Evolutionary conservation across 345 rosid species (phyloP), one percentile per base, ranked within the genome.

Genomic region (Rhodamnia argentea): DNA sequence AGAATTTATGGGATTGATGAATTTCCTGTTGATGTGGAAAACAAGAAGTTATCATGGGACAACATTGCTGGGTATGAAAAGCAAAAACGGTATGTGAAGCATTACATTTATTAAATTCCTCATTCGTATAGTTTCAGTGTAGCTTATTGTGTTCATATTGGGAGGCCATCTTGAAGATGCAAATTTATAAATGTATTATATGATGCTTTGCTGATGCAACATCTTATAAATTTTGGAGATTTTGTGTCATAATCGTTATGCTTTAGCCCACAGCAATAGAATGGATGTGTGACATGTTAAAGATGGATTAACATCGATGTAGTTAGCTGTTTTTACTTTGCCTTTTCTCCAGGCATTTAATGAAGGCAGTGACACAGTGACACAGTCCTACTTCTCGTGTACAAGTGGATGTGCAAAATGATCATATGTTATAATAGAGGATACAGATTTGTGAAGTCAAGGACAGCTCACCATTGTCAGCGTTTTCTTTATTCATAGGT

Each of bases 1-100:
- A 91, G 88, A 90, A 89, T 96, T 62, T 95, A 95, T 88, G 99
- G 99, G 76, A 91, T 95, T 89, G 87, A 93, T 87, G 91, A 90
- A 85, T 89, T 95, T 83, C 91, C 57, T 83, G 51, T 84, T 60
- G 90, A 86, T 86, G 83, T 92, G 86, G 82, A 92, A n/a, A 84
- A 84, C 8, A 82, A 60, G 83, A 95, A 92, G 84, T 92, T 97
- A 88, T 94, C 94, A 42, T 96, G 99, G 99, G 96, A 96, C 82
- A 94, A 92, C 88, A 94, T 97, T 89, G 96, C 98, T 85, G 99
- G 99, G 32, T 95, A 96, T 89, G 94, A 96, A 88, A 92, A 94
- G 83, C 99, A 97, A 89, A 97, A 97, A 87, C 85, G 93, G 95
- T 94, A 86, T 37, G 86, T 51, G 75, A 82, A 84, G 23, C 85